Evolutionary conservation across 2,329 filamentous ascomycete genomes (phyloP), one percentile per base, ranked within the genome.

Genomic region (Venturia asperata): DNA sequence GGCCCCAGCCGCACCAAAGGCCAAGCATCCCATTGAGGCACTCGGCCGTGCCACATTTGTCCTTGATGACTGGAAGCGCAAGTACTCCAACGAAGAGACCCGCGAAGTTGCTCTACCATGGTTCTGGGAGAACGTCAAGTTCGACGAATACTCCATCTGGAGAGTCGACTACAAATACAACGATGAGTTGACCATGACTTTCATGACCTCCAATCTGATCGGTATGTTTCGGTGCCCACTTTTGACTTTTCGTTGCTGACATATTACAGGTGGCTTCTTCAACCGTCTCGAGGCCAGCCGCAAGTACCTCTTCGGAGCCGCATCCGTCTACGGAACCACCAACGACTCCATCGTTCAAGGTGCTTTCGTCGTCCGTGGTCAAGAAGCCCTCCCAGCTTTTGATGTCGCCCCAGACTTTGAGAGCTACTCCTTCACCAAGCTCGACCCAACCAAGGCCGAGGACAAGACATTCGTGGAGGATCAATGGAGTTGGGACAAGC

Each of bases 121-220:
- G 89, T 97, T 99, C 88, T 99, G 93, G 93, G 87, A 97, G 82
- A 91, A 95, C 79, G 86, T 87, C 80, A 93, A 94, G 76, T 88
- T 94, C 72, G 88, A 92, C 70, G 94, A 99, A 81, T 99, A 94
- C 86, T 96, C 92, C 65, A 81, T 99, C 78, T 99, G 92, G 91
- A 87, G 86, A 78, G 82, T 92, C 72, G 88, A 92, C 81, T 99
- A 96, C 88, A 97, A 96, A 88, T 99, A 99, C 86, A 96, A 97
- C 81, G 87, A 96, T 68, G 94, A 99, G 87, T 86, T 99, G 71
- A 97, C 91, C 76, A 83, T 94, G 80, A 90, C 89, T 75, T 99
- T 99, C 90, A 99, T 99, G 94, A 93, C 91, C 72, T 91, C 89
- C 85, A 99, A 99, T 87, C 83, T 97, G 79, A 93, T 99, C 77